These are phyloP conservation scores for Fusarium albosuccineum DNA, from an alignment of 2,329 filamentous ascomycete genomes.

Conservation along the genomic window DNA sequence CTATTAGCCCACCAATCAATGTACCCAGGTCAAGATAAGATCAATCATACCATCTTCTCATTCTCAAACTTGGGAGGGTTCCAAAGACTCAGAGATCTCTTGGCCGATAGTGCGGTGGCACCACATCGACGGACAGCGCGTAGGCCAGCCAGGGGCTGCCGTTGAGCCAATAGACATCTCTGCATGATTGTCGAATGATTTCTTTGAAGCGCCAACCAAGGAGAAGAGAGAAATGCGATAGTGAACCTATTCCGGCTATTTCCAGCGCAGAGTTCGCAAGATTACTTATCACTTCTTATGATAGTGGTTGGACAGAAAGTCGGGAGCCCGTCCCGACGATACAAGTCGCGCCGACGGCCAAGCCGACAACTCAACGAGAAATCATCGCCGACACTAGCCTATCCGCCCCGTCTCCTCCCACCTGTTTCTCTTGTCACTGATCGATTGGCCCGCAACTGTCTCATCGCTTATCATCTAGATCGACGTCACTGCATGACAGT, in stretches of 20 bases:
- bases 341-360: background rate
- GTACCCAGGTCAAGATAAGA: fast-evolving
- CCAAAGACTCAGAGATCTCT: constrained; percentile 29
- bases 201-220: background rate
- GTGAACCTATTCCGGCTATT: background rate
- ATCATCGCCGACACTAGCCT: constrained; percentile 17
- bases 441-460: constrained; percentile 9
- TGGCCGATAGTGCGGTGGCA: background rate
- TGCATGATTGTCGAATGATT: constrained; percentile 20
- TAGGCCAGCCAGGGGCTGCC: constrained; percentile 18
- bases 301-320: constrained; percentile 2
- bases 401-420: constrained; percentile 9
- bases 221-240: background rate
- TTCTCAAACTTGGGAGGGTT: constrained; percentile 39
- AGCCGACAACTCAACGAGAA: constrained; percentile 8
- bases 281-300: constrained; percentile 10
- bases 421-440: background rate
- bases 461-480: constrained; percentile 14
- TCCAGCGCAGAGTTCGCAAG: background rate
- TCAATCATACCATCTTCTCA: constrained; percentile 33
- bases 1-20: background rate
- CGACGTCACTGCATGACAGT: constrained; percentile 24
- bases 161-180: constrained; percentile 22
- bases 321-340: constrained; percentile 34
- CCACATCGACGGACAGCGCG: background rate